Evolutionary conservation across 2,329 filamentous ascomycete species (phyloP).

Genomic region (Mycogone perniciosa): DNA sequence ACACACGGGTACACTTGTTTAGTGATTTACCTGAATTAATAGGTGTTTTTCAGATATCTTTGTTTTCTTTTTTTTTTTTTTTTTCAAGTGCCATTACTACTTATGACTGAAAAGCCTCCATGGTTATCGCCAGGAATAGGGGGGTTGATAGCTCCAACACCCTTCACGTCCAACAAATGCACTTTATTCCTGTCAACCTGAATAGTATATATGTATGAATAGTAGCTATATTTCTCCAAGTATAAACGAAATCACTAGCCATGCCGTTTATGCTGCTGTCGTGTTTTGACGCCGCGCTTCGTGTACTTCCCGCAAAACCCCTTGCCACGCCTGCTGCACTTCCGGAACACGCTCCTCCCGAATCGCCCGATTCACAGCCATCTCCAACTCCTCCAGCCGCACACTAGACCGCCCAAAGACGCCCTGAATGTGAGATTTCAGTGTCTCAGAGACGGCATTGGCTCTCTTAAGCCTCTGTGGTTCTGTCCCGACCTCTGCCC

Average conservation of each 20-base stretch:
- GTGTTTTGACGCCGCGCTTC: constrained; percentile 4
- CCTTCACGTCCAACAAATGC: no score
- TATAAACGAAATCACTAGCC: constrained; percentile 1
- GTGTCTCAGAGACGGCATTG: constrained; percentile 38
- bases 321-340: constrained; percentile 38
- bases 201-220: no score
- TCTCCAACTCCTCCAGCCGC: constrained; percentile 24
- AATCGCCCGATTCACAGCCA: constrained; percentile 29
- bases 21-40: neutral
- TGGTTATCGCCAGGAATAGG: no score
- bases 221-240: neutral
- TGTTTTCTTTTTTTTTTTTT: neutral
- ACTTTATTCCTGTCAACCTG: neutral
- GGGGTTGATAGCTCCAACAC: no score
- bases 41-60: neutral
- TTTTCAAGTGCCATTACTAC: neutral
- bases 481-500: constrained; percentile 43
- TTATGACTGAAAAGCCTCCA: no score
- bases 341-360: constrained; percentile 38
- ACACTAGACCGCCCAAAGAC: constrained; percentile 31
- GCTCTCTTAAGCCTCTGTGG: constrained; percentile 43
- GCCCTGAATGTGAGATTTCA: constrained; percentile 36
- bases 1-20: no score
- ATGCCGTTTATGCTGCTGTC: neutral
- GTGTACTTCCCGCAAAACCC: constrained; percentile 27